Evolutionary conservation across 225 moss, liverwort and hornwort species (phyloP), one percentile per base, ranked within the genome.

Genomic region (Physcomitrellopsis africana): DNA sequence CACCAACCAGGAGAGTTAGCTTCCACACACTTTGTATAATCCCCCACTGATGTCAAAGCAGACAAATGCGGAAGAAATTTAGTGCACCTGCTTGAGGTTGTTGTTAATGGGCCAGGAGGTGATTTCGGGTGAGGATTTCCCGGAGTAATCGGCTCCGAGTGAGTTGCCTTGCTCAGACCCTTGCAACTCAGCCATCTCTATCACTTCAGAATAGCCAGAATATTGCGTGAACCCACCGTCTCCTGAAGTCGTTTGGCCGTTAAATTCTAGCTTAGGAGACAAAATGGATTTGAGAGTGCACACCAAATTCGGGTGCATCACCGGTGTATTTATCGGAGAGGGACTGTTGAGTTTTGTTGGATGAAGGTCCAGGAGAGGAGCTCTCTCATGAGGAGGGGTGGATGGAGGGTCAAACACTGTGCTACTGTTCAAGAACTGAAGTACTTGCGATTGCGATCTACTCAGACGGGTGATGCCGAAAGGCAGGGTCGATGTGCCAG

Each of bases 301-400:
- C 61, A 84, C 84, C 77, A 84, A 44, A 49, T 84, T 84, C n/a
- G 84, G 84, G 51, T 84, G 84, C 84, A 84, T 84, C 6, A 81
- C 84, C 14, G 84, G 84, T 0, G 74, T 56, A 20, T 65, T 66
- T 3, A 58, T 14, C 63, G 10, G 63, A n/a, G 49, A 12, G 63
- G 56, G 3, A 32, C 24, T 37, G 55, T 20, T 27, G 20, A 10
- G 49, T 52, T 72, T 27, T 6, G 19, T 8, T 10, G 51, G 19
- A 42, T 20, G 19, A 11, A 16, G 19, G 47, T 18, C 46, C 37
- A 48, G 19, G 11, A 46, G 51, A 44, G 57, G 24, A 60, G 58
- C 37, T n/a, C 3, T 16, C 16, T 73, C 10, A 6, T 20, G 17
- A 60, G n/a, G 11, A 44, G 60, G 46, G 65, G 45, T 10, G 2